Evolutionary conservation across 257 asterid species (phyloP).

Genomic region (Galeopsis tetrahit): DNA sequence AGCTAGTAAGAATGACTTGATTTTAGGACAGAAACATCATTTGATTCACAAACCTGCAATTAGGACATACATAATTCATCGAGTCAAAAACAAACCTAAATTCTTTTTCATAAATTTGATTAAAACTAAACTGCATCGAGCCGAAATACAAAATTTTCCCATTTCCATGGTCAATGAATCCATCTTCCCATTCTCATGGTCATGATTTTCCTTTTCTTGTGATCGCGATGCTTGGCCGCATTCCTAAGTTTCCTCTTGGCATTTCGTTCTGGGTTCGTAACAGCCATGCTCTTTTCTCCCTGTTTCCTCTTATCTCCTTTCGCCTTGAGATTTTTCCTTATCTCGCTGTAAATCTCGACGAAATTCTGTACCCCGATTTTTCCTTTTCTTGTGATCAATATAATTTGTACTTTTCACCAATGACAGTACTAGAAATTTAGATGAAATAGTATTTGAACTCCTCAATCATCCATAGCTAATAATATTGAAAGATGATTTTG

Average conservation of each 20-base stretch:
- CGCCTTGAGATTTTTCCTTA: conserved; percentile 63
- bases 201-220: conserved; percentile 84
- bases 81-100: no score
- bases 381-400: conserved; percentile 80
- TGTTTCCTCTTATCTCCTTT: conserved; percentile 91
- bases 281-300: conserved; percentile 82
- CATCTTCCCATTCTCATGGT: conserved; percentile 81
- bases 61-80: no score
- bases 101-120: no score
- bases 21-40: background rate
- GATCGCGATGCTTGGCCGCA: conserved; percentile 73
- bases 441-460: no score
- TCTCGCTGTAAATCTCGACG: conserved; percentile 62
- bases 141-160: conserved; percentile 16
- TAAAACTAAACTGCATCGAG: no score
- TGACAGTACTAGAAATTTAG: no score
- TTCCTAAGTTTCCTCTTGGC: conserved; percentile 89
- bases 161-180: conserved; percentile 35
- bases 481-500: no score
- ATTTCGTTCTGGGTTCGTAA: conserved; percentile 74
- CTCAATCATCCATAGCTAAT: no score
- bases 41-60: background rate
- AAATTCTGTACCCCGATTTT: conserved; percentile 64
- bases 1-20: conserved; percentile 16
- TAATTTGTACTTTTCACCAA: no score